A percentile compares a stretch with the other conserved stretches of the same genome.
Evolutionary conservation across 495 filamentous ascomycete species (phyloP).

Genomic region (Chlorociboria aeruginascens): DNA sequence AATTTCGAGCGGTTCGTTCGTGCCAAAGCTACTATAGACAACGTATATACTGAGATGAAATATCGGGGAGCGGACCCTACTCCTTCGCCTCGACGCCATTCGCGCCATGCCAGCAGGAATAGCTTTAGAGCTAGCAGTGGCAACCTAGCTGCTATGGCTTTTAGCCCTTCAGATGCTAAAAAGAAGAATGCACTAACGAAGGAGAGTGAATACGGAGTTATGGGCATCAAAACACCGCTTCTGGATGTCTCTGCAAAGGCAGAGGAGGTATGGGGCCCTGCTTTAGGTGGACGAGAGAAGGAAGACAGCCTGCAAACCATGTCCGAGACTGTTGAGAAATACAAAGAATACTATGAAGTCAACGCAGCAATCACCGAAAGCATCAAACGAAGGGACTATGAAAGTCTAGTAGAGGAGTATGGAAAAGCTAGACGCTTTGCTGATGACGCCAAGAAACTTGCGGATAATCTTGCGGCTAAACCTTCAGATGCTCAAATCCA

Average conservation of each 20-base stretch:
- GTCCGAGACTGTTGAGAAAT: slow-evolving; percentile 57
- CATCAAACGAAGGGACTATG: slow-evolving; percentile 83
- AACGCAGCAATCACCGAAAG: slow-evolving; percentile 65
- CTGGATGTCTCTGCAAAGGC: slow-evolving; percentile 85
- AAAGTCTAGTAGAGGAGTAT: slow-evolving; percentile 76
- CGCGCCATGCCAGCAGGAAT: slow-evolving; percentile 48
- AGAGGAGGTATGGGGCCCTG: slow-evolving; percentile 94
- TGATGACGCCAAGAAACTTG: slow-evolving; percentile 57
- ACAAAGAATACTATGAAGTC: slow-evolving; percentile 70
- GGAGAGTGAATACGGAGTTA: slow-evolving; percentile 89
- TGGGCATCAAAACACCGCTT: slow-evolving; percentile 77
- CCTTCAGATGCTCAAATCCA: slow-evolving; percentile 64
- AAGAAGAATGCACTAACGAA: slow-evolving; percentile 85
- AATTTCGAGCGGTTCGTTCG: slow-evolving; percentile 97
- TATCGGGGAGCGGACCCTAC: slow-evolving; percentile 56
- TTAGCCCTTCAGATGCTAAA: slow-evolving; percentile 27
- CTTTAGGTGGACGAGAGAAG: slow-evolving; percentile 80
- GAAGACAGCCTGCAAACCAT: slow-evolving; percentile 75
- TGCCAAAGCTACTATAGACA: slow-evolving; percentile 93
- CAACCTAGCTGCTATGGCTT: slow-evolving; percentile 19
- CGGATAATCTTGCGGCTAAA: slow-evolving; percentile 33
- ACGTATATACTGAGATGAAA: slow-evolving; percentile 96
- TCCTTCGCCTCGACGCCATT: slow-evolving; percentile 27
- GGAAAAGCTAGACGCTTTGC: slow-evolving; percentile 61
- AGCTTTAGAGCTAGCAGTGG: slow-evolving; percentile 45